Evolutionary conservation across 805 yeast species (phyloP).

Genomic region (Wickerhamiella shivajii): DNA sequence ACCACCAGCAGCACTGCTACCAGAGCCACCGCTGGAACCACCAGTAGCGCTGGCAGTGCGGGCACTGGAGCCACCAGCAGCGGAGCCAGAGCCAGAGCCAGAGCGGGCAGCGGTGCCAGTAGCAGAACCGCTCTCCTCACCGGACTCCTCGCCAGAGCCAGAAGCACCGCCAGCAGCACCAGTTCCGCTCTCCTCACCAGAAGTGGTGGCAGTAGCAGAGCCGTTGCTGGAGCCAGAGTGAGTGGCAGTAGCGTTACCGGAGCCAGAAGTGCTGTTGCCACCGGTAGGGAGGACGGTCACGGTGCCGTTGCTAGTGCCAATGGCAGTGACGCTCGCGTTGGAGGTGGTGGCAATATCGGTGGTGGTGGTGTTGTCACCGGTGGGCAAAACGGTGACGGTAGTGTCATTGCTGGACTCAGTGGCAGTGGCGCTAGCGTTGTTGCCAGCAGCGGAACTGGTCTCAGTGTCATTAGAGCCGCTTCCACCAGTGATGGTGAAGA

Average conservation of each 20-base stretch:
- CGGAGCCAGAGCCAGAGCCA: constrained; percentile 8
- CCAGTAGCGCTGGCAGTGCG: constrained; percentile 8
- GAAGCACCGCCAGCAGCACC: constrained; percentile 1
- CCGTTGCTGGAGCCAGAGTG: neutral
- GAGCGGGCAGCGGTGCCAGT: constrained; percentile 20
- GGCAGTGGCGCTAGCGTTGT: constrained; percentile 11
- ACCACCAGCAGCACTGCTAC: too few relatives aligned
- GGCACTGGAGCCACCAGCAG: constrained; percentile 2
- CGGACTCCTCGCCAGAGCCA: neutral
- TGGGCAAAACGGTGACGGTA: constrained; percentile 11
- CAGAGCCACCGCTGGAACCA: too few relatives aligned
- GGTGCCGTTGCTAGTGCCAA: constrained; percentile 5
- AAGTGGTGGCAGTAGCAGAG: constrained; percentile 6
- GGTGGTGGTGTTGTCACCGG: constrained; percentile 10
- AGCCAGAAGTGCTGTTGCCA: neutral
- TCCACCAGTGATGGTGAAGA: constrained; percentile 19
- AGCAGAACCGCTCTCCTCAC: constrained; percentile 5
- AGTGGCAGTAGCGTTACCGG: constrained; percentile 7
- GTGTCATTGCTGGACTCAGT: constrained; percentile 10
- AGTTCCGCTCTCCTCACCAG: constrained; percentile 2
- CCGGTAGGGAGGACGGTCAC: constrained; percentile 8
- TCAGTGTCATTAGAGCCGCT: constrained; percentile 12
- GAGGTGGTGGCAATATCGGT: constrained; percentile 7
- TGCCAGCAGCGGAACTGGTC: constrained; percentile 12
- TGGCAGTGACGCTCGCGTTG: constrained; percentile 4